Evolutionary conservation across 805 yeast species (phyloP).

Genomic region (Tanozyma kutaoensis): DNA sequence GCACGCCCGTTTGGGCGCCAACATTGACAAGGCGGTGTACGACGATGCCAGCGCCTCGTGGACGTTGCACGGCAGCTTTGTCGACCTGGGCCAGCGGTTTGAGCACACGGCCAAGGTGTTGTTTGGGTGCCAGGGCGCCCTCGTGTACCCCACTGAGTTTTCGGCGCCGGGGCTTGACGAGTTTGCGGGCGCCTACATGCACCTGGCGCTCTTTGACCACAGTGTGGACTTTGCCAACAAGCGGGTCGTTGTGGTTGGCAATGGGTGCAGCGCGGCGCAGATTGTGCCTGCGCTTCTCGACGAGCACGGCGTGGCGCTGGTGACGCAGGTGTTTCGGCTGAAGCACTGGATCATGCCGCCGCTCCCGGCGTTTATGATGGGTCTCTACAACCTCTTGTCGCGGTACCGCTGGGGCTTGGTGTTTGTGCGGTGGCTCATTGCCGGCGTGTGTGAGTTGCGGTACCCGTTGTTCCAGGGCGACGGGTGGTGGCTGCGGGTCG

Average conservation of each 20-base stretch:
- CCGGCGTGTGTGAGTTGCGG: constrained; percentile 16
- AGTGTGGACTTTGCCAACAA: constrained; percentile 17
- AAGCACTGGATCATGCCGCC: constrained; percentile 28
- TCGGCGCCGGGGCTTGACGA: constrained; percentile 17
- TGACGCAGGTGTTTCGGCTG: constrained; percentile 21
- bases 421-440: constrained; percentile 14
- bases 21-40: constrained; percentile 9
- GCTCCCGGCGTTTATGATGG: constrained; percentile 10
- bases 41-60: constrained; percentile 14
- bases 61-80: constrained; percentile 13
- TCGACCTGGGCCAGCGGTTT: constrained; percentile 15
- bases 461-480: constrained; percentile 22
- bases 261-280: constrained; percentile 30
- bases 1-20: constrained; percentile 11
- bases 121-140: constrained; percentile 19
- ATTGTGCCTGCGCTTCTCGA: constrained; percentile 23
- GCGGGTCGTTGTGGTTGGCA: constrained; percentile 25
- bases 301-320: constrained; percentile 10
- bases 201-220: constrained; percentile 26
- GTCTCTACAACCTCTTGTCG: constrained; percentile 11
- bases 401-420: constrained; percentile 14
- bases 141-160: constrained; percentile 21
- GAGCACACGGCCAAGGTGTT: constrained; percentile 17
- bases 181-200: constrained; percentile 25
- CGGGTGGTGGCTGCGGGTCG: constrained; percentile 11